Base-by-base conservation (phyloP, 2,329 filamentous ascomycete species). In the Cladosporium sp. region DNA sequence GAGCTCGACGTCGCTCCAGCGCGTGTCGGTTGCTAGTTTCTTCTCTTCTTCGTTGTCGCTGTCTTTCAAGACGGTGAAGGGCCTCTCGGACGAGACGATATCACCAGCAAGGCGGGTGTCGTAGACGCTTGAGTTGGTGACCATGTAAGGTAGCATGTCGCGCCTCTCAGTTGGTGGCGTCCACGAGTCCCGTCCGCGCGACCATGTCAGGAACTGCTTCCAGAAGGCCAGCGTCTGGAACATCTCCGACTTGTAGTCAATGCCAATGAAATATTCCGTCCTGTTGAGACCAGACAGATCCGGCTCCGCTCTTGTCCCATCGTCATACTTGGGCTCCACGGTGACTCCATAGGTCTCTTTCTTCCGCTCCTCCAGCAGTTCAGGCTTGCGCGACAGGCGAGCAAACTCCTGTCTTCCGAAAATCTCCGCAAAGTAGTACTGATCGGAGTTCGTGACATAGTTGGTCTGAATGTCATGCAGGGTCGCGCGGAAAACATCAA, bases 381-480 rank as follows among this genome's bases (percentile, higher is more conserved):
- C 40, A 58, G 66, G 51, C 68, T 64, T 55, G 68, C 65, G 30
- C 19, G 70, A 56, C 48, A 77, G 69, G 29, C 78, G 68, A 39
- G 73, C 60, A 42, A 73, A 73, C 60, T 80, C 78, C 59, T 81
- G 79, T 39, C 75, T 70, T 18, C 73, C 76, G 50, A 73, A 80
- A 36, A 82, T 72, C 51, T 76, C 71, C 4, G 74, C 70, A 47
- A 81, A 70, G n/a, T 73, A 71, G 53, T 70, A 65, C 57, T 77
- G 70, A 56, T 78, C 74, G 6, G 59, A 63, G 22, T 51, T 54
- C 13, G 59, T 58, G 12, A 47, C 53, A 32, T 58, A 63, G 54
- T 64, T 67, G 51, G 52, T 65, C 56, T 59, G 60, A 13, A 72
- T 67, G 15, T 68, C 68, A 32, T 62, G 54, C 27, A 74, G 54